Evolutionary conservation across 108 stramenopile species (phyloP).

Genomic region (Fragilaria crotonensis): DNA sequence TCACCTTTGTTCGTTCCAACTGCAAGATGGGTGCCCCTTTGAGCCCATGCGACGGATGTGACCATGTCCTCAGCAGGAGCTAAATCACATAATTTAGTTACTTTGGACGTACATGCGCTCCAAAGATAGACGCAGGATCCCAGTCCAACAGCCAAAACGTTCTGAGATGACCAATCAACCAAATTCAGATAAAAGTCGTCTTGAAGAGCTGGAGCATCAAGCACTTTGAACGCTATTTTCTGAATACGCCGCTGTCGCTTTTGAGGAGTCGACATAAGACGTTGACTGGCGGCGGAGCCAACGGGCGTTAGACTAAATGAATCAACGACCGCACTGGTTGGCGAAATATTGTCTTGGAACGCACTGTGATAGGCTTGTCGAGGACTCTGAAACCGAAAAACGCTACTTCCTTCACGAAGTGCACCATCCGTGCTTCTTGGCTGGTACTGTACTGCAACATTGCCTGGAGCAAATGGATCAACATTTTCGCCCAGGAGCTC

Average conservation of each 20-base stretch:
- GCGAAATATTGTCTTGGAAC: constrained; percentile 25
- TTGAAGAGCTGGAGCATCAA: constrained; percentile 95
- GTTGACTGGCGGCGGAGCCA: constrained; percentile 48
- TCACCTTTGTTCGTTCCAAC: constrained; percentile 86
- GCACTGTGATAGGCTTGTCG: constrained; percentile 48
- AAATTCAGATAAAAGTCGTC: constrained; percentile 99
- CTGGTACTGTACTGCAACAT: not conserved
- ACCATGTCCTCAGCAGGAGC: constrained; percentile 53
- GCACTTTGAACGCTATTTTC: constrained; percentile 96
- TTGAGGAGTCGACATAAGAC: constrained; percentile 51
- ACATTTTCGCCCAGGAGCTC: constrained; percentile 82
- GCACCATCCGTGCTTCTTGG: constrained; percentile 4
- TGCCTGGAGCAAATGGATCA: constrained; percentile 30
- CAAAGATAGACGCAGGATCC: constrained; percentile 90
- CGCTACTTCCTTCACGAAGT: constrained; percentile 54
- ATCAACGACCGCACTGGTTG: constrained; percentile 55
- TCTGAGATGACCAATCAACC: constrained; percentile 92
- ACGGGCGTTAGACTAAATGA: constrained; percentile 69
- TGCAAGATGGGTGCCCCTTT: constrained; percentile 86
- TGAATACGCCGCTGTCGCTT: constrained; percentile 72
- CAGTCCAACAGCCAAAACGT: constrained; percentile 98
- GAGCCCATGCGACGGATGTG: constrained; percentile 92
- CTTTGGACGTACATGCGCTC: constrained; percentile 88
- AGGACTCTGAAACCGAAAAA: constrained; percentile 51
- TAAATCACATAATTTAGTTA: constrained; percentile 86